Percentiles rank a stretch among this genome's conserved stretches.
Conservation (phyloP, 2,329 filamentous ascomycete genomes). For the Capronia coronata region DNA sequence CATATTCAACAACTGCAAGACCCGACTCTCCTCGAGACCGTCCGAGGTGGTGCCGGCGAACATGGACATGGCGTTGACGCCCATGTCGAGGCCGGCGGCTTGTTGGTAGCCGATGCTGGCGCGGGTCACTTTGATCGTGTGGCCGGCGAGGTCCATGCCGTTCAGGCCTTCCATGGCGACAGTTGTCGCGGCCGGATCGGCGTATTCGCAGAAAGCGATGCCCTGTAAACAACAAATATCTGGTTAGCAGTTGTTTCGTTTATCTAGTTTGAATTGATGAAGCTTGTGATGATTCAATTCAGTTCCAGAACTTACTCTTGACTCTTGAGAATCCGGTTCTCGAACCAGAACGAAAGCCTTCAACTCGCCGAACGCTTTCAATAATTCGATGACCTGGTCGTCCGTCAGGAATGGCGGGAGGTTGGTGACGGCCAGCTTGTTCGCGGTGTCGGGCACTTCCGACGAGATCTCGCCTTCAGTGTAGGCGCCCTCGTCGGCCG, state of each 20-base stretch:
- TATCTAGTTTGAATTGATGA: too few species aligned
- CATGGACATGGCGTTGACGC: constrained; percentile 96
- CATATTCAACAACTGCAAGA: constrained; percentile 95
- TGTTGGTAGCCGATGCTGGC: constrained; percentile 94
- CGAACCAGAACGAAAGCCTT: constrained; percentile 89
- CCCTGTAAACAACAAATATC: constrained; percentile 52
- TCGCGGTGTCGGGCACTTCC: constrained; percentile 80
- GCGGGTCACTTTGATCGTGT: constrained; percentile 74
- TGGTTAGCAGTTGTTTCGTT: constrained; percentile 25
- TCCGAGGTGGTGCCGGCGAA: constrained; percentile 81
- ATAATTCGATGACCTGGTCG: constrained; percentile 82
- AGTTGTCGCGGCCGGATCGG: constrained; percentile 65
- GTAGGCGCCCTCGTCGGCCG: constrained; percentile 64
- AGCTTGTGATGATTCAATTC: neutral
- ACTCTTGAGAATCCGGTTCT: constrained; percentile 77
- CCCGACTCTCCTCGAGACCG: constrained; percentile 71
- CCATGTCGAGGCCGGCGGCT: constrained; percentile 84
- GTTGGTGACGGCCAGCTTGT: constrained; percentile 91
- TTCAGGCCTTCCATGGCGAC: constrained; percentile 87
- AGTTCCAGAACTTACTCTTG: constrained; percentile 65
- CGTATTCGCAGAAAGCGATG: constrained; percentile 94
- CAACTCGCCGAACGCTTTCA: constrained; percentile 84
- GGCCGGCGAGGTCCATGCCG: constrained; percentile 86
- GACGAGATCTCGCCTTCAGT: constrained; percentile 62
- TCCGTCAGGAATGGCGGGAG: constrained; percentile 83